Base-by-base conservation (phyloP, 1,284 basidiomycete genomes). In the Leucoagaricus sp. region DNA sequence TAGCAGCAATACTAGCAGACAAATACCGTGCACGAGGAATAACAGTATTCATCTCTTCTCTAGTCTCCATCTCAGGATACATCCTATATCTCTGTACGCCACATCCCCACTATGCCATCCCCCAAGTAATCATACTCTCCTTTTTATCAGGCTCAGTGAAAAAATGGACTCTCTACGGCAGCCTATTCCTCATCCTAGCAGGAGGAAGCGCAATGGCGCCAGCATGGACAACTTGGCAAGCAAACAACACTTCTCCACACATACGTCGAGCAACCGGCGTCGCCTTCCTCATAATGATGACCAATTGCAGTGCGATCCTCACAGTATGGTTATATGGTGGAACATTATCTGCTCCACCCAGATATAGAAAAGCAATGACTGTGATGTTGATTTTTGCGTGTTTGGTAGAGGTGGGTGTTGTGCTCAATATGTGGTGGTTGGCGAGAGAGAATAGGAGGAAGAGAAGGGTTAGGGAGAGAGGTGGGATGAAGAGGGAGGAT, bases 271-370 rank as follows among this genome's bases (percentile, higher is more conserved):
- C 52, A 25, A 81, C 81, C 0, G 72, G 73, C 10, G 67, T 83
- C 38, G 79, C 77, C 4, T 63, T 80, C 31, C 75, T 71, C 0
- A 78, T 79, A 59, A 72, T 78, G 13, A 25, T 71, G 62, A 77
- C 75, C 25, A 82, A 81, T n/a, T 44, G 41, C 9, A 80, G 82
- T 19, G 81, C 78, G 9, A 80, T 84, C 55, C 71, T 80, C n/a
- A 72, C 76, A 1, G 81, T 78, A 1, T 83, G 82, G 81, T 71
- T 81, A 10, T 72, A 83, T 61, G 72, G 12, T 9, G 36, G 74
- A 2, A 69, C 73, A 2, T 63, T 77, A 17, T 75, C 74, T n/a
- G 69, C 75, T 1, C 66, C 75, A 1, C 36, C 36, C 13, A 38
- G 36, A 38, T 38, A 38, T 38, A 6, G 79, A 17, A 70, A 66